Conservation (phyloP, 352 stramenopile species). For the Globisporangium nagaii region DNA sequence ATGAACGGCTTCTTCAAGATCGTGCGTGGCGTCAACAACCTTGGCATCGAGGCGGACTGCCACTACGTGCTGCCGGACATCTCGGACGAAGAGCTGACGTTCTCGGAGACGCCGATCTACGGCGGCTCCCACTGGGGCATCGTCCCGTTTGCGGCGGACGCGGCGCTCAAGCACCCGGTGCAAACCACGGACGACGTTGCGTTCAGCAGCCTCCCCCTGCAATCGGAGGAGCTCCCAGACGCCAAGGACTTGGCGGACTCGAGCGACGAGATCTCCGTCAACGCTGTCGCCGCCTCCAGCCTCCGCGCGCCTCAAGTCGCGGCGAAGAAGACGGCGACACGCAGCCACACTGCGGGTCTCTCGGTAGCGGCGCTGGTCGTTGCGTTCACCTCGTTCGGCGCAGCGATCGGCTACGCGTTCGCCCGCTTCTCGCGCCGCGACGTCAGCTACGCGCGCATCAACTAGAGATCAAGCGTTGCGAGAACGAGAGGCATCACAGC, state of each 20-base stretch:
- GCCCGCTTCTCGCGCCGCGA: slow-evolving; percentile 10
- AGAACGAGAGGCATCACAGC: no score
- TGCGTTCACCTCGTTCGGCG: slow-evolving; percentile 11
- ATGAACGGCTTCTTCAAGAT: slow-evolving; percentile 93
- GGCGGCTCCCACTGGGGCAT: slow-evolving; percentile 57
- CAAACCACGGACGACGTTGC: slow-evolving; percentile 70
- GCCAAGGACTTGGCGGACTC: slow-evolving; percentile 16
- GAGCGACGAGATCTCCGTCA: background rate
- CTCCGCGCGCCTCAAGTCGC: slow-evolving; percentile 3
- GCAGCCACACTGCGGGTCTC: background rate
- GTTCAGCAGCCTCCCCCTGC: slow-evolving; percentile 39
- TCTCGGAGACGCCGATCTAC: slow-evolving; percentile 53
- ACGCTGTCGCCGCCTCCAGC: background rate
- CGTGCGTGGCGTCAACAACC: slow-evolving; percentile 75
- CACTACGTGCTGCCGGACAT: slow-evolving; percentile 70
- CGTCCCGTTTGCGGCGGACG: slow-evolving; percentile 41
- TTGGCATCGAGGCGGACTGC: slow-evolving; percentile 84
- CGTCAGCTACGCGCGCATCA: slow-evolving; percentile 10
- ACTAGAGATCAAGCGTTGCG: no score
- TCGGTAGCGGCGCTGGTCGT: slow-evolving; percentile 5
- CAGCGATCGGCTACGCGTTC: slow-evolving; percentile 5
- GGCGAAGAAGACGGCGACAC: background rate
- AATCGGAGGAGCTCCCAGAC: slow-evolving; percentile 37
- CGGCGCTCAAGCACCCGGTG: slow-evolving; percentile 80
- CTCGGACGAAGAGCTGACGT: slow-evolving; percentile 46